Evolutionary conservation across 139 green algal genomes (phyloP), one percentile per base, ranked within the genome.

Genomic region (Haematococcus sp.): DNA sequence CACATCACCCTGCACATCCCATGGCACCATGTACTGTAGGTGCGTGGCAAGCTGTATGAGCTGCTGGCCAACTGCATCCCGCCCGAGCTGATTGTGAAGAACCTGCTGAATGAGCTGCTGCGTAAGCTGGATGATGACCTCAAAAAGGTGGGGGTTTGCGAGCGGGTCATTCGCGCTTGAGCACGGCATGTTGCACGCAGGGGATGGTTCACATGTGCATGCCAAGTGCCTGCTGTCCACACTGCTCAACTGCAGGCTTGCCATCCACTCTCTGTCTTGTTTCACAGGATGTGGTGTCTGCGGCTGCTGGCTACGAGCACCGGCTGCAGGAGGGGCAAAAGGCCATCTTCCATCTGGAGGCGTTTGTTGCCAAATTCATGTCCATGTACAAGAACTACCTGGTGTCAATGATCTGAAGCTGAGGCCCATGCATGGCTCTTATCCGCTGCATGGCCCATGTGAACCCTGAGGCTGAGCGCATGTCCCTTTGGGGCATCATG

Each of bases 321-420:
- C 85, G 95, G 5, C 66, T 98, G 79, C 86, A 93, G 81, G 82
- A 91, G 68, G 95, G 95, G 15, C 79, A 83, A 33, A 99, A 99
- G 78, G 77, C 94, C 27, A 98, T 99, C 71, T 97, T 98, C 67
- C 95, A 99, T 82, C 51, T 99, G 31, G 95, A 99, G 83, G 95
- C 95, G 2, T 99, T 98, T 77, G 88, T 97, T 25, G 95, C 95
- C 13, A 93, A 89, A 70, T 92, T 97, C 79, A 98, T 99, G 95
- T 83, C 74, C 32, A 76, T 87, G 1, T 98, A 98, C 83, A 98
- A 98, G 79, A 81, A 84, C 32, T 96, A 82, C 75, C 81, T 83
- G 55, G 54, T 88, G 25, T 79, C 83, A 22, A 65, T 80, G 74
- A 67, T 80, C 11, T 60, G 15, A n/a, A 60, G 20, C 52, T 60